These are phyloP conservation scores for Sporothrix protearum DNA, from an alignment of 2,329 filamentous ascomycete genomes.

Conservation along the genomic window DNA sequence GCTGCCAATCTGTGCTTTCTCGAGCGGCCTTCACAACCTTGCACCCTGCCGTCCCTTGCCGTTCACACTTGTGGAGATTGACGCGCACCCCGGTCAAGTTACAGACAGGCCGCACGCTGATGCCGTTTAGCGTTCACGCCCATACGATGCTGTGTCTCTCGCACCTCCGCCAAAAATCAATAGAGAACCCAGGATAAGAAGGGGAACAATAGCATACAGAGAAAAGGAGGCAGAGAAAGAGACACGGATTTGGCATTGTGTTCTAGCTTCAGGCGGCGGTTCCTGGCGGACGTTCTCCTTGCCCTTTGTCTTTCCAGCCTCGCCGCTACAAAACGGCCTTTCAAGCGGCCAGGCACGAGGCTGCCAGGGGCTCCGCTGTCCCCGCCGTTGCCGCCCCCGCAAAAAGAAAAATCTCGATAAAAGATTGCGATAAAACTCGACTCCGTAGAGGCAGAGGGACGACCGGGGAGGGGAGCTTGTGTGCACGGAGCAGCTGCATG, in stretches of 20 bases:
- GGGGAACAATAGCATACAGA: not conserved
- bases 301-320: not conserved
- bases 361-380: conserved; percentile 10
- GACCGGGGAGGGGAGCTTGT: not conserved
- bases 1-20: too few relatives aligned
- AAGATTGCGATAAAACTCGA: not conserved
- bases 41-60: too few relatives aligned
- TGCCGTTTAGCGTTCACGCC: too few relatives aligned
- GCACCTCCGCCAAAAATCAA: too few relatives aligned
- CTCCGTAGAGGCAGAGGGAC: not conserved
- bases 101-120: too few relatives aligned
- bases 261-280: not conserved
- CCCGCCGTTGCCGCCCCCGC: conserved; percentile 20
- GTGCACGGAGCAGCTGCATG: conserved; percentile 16
- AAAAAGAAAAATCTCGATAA: conserved; percentile 11
- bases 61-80: too few relatives aligned
- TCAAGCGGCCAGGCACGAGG: not conserved
- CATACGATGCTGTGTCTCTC: too few relatives aligned
- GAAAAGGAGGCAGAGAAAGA: not conserved
- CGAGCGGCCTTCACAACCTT: too few relatives aligned
- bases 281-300: not conserved
- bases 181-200: too few relatives aligned
- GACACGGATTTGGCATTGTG: not conserved
- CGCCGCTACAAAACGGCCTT: not conserved
- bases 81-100: too few relatives aligned